Base-by-base conservation (phyloP, 2,329 filamentous ascomycete genomes). In the Cryphonectria carpinicola region DNA sequence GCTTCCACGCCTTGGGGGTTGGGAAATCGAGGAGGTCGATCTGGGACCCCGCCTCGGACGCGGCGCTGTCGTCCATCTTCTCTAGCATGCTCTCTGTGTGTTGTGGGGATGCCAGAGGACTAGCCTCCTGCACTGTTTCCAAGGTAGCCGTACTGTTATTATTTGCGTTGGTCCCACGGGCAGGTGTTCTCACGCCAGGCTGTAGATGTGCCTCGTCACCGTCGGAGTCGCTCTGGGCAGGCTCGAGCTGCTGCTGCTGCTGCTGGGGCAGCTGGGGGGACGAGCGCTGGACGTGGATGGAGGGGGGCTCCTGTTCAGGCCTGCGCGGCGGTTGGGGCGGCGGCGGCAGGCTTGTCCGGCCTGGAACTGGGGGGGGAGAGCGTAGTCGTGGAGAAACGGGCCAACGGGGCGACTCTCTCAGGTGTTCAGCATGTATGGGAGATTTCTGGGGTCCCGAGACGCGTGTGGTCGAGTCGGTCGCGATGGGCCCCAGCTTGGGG, bases 71-170 rank as follows among this genome's bases (percentile, higher is more conserved):
- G 60, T 84, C 84, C 35, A 84, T 81, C 79, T 83, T 87, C 70
- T 88, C 87, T 66, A 87, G 75, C 10, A 64, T 61, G 39, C 63
- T 67, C 39, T 61, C 54, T 35, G 82, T 82, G 22, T 83, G 80
- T 76, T 80, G 84, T 77, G 93, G 92, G 0, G 92, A 93, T 65
- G 89, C 90, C 60, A 92, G 90, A 72, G 93, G 88, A 81, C 93
- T 96, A 68, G 92, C 90, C 84, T 98, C 95, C 79, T 97, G 92
- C 22, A 98, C 95, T 0, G 96, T 98, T 81, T 97, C 95, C 70
- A 98, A 83, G 64, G 88, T 89, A 65, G 90, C 86, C 49, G 84
- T 87, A 43, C 67, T 70, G 25, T 43, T 52, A 43, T 46, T 68
- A 49, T n/a, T 49, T 66, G 86, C 87, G 70, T 85, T 87, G 77